Evolutionary conservation across 2,329 filamentous ascomycete genomes (phyloP).

Genomic region (Xylariaceae sp.): DNA sequence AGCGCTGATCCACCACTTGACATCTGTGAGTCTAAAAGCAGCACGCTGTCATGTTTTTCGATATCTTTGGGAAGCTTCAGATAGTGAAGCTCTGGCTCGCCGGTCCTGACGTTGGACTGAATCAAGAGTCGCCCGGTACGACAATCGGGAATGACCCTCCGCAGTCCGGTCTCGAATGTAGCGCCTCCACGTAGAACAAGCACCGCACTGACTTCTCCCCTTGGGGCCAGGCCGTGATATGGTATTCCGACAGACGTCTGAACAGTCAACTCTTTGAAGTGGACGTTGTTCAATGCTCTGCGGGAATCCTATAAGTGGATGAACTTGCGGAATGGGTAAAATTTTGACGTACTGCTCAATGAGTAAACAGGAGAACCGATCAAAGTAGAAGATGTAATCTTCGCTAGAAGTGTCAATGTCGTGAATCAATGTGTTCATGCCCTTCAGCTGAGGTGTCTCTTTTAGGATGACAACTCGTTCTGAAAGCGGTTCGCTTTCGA

Average conservation of each 20-base stretch:
- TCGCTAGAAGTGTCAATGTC: constrained; percentile 75
- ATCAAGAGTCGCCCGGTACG: constrained; percentile 86
- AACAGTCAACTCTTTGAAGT: constrained; percentile 63
- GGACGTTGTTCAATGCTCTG: constrained; percentile 74
- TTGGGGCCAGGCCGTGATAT: constrained; percentile 70
- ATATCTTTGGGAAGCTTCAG: constrained; percentile 76
- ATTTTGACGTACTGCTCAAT: constrained; percentile 64
- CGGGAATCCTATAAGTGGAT: background rate
- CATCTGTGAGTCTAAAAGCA: constrained; percentile 93
- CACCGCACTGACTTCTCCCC: constrained; percentile 78
- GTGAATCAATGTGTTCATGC: constrained; percentile 89
- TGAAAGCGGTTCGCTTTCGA: constrained; percentile 70
- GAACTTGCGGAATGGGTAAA: background rate
- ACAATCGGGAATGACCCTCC: constrained; percentile 89
- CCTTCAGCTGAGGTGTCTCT: constrained; percentile 75
- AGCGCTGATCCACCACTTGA: constrained; percentile 79
- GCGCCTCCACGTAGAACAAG: constrained; percentile 86
- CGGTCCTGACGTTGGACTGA: constrained; percentile 79
- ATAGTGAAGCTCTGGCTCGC: constrained; percentile 92
- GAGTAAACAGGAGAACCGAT: constrained; percentile 79
- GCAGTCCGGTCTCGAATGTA: constrained; percentile 81
- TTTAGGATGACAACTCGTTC: constrained; percentile 71
- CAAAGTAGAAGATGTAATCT: constrained; percentile 97
- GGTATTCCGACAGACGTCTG: constrained; percentile 66
- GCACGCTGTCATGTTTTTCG: constrained; percentile 70